Conservation (phyloP, 371 early-diverging fungal species). For the Zopfochytrium polystomum region DNA sequence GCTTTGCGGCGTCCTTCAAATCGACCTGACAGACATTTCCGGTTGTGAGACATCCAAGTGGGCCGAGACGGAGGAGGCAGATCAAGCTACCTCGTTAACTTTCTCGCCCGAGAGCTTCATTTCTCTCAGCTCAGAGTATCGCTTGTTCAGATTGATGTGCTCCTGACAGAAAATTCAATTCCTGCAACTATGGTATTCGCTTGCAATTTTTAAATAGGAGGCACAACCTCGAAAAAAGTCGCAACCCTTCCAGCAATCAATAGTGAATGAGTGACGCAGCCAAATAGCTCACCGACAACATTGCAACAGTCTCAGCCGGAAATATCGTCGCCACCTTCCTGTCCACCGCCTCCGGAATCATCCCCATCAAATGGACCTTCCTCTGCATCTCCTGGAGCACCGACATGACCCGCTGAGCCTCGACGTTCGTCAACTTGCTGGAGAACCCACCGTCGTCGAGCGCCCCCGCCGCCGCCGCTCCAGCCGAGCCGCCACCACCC, state of each 20-base stretch:
- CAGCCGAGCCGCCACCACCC: neutral
- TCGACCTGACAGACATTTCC: conserved; percentile 24
- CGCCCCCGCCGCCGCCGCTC: neutral
- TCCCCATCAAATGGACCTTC: conserved; percentile 41
- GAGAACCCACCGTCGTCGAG: conserved; percentile 8
- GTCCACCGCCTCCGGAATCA: conserved; percentile 46
- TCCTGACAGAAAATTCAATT: too few relatives aligned
- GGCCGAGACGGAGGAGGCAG: too few relatives aligned
- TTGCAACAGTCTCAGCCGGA: conserved; percentile 32
- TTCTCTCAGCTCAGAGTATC: neutral
- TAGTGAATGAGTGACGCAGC: too few relatives aligned
- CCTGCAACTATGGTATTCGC: too few relatives aligned
- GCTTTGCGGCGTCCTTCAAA: conserved; percentile 30
- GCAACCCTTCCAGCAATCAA: too few relatives aligned
- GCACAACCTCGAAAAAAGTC: too few relatives aligned
- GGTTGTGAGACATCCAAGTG: neutral
- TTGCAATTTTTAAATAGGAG: too few relatives aligned
- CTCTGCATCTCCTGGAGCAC: conserved; percentile 48
- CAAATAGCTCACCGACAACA: conserved; percentile 25
- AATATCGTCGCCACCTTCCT: conserved; percentile 38
- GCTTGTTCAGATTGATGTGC: too few relatives aligned
- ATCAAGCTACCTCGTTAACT: neutral
- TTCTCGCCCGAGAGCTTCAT: neutral
- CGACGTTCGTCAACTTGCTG: conserved; percentile 48
- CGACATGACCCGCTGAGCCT: conserved; percentile 53